Conservation (phyloP, 768 basidiomycete genomes). For the Podaxis pistillaris region DNA sequence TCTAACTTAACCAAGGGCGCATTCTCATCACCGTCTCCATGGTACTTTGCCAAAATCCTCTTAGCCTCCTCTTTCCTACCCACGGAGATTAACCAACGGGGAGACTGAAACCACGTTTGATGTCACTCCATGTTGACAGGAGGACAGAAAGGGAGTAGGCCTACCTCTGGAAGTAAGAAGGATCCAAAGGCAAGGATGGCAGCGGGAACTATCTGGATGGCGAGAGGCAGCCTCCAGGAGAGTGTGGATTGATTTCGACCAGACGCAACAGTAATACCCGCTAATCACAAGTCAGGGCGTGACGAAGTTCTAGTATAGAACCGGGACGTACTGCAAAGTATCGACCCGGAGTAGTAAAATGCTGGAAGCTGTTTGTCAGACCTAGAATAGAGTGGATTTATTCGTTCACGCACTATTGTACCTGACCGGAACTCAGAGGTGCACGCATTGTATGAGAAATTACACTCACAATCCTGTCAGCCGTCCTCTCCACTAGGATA, state of each 20-base stretch:
- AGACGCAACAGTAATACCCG: constrained; percentile 43
- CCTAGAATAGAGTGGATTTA: no score
- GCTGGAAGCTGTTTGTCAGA: constrained; percentile 23
- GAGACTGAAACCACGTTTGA: constrained; percentile 33
- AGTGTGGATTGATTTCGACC: constrained; percentile 31
- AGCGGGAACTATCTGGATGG: constrained; percentile 50
- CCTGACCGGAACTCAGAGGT: constrained; percentile 18
- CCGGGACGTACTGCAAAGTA: constrained; percentile 35
- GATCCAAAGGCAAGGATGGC: constrained; percentile 32
- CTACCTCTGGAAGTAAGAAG: constrained; percentile 37
- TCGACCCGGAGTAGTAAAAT: constrained; percentile 45
- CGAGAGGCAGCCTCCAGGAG: constrained; percentile 52
- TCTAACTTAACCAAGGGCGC: constrained; percentile 51
- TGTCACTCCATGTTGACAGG: neutral
- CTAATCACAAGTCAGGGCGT: constrained; percentile 18
- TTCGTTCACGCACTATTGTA: constrained; percentile 29
- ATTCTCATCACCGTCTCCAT: constrained; percentile 49
- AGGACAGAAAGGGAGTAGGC: neutral
- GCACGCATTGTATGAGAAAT: constrained; percentile 1
- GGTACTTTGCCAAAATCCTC: constrained; percentile 48
- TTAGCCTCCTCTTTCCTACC: constrained; percentile 48
- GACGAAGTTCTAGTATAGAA: neutral
- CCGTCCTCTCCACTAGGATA: constrained; percentile 44
- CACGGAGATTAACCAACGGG: constrained; percentile 52
- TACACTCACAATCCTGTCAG: constrained; percentile 47